Conservation (phyloP, 805 yeast genomes). For the Suhomyces sp. region DNA sequence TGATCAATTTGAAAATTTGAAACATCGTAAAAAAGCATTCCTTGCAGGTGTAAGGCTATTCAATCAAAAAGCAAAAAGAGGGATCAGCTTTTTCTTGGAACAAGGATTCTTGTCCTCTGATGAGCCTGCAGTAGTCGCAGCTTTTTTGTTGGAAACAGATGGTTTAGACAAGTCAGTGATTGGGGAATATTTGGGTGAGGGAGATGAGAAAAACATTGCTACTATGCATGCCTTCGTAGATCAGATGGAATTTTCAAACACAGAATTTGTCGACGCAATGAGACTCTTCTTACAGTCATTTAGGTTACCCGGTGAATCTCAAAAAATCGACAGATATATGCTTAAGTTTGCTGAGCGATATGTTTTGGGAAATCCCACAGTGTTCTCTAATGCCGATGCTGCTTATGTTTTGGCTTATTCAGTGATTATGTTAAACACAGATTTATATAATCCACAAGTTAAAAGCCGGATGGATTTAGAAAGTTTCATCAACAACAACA, state of each 20-base stretch:
- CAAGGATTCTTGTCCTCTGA: slow-evolving; percentile 62
- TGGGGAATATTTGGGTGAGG: slow-evolving; percentile 93
- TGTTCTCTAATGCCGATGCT: slow-evolving; percentile 89
- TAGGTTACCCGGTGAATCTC: slow-evolving; percentile 97
- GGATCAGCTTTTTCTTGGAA: slow-evolving; percentile 60
- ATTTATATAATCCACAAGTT: slow-evolving; percentile 85
- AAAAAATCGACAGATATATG: slow-evolving; percentile 95
- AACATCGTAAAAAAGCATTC: slow-evolving; percentile 78
- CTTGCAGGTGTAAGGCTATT: slow-evolving; percentile 76
- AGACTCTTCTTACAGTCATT: slow-evolving; percentile 82
- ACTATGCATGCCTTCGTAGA: slow-evolving; percentile 95
- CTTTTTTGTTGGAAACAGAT: slow-evolving; percentile 66
- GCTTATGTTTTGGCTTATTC: slow-evolving; percentile 93
- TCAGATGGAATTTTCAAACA: slow-evolving; percentile 68
- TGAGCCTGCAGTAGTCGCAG: slow-evolving; percentile 69
- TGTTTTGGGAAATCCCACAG: slow-evolving; percentile 81
- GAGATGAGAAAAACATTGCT: slow-evolving; percentile 70
- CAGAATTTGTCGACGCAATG: slow-evolving; percentile 80
- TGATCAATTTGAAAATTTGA: slow-evolving; percentile 78
- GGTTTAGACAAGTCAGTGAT: slow-evolving; percentile 79
- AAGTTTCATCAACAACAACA: slow-evolving; percentile 81
- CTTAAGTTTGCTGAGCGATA: slow-evolving; percentile 93
- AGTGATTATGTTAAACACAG: slow-evolving; percentile 90
- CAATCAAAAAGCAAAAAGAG: slow-evolving; percentile 82
- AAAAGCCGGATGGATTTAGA: slow-evolving; percentile 84